Evolutionary conservation across 306 rosid genomes (phyloP).

Genomic region (Geum urbanum): DNA sequence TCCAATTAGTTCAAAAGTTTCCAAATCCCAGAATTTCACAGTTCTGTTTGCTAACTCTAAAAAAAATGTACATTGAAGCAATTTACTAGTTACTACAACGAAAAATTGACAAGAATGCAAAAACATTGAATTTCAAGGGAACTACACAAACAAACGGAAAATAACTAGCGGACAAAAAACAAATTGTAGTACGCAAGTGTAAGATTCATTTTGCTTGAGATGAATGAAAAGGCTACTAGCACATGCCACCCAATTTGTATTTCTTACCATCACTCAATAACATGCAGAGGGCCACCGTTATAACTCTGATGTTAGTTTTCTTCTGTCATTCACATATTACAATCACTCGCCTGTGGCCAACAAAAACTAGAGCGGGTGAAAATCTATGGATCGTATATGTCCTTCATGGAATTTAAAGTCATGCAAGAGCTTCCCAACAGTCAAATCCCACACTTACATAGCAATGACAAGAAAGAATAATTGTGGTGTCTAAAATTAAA

Average conservation of each 20-base stretch:
- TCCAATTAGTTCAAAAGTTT: constrained; percentile 93
- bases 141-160: not conserved
- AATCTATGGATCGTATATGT: constrained; percentile 69
- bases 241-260: not conserved
- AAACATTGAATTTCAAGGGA: constrained; percentile 1
- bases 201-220: not conserved
- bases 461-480: constrained; percentile 19
- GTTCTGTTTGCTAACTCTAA: constrained; percentile 93
- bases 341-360: constrained; percentile 74
- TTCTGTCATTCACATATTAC: not conserved
- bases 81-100: constrained; percentile 9
- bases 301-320: not conserved
- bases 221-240: not conserved
- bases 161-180: not conserved
- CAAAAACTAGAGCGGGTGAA: constrained; percentile 96
- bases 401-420: constrained; percentile 95
- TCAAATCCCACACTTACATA: constrained; percentile 90
- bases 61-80: constrained; percentile 21
- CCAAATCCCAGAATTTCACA: constrained; percentile 99
- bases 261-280: not conserved
- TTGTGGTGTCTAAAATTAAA: constrained; percentile 12
- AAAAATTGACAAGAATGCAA: not conserved
- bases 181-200: not conserved
- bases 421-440: constrained; percentile 92
- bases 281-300: constrained; percentile 10